Evolutionary conservation across 2,329 filamentous ascomycete species (phyloP), one percentile per base, ranked within the genome.

Genomic region (Moelleriella libera): DNA sequence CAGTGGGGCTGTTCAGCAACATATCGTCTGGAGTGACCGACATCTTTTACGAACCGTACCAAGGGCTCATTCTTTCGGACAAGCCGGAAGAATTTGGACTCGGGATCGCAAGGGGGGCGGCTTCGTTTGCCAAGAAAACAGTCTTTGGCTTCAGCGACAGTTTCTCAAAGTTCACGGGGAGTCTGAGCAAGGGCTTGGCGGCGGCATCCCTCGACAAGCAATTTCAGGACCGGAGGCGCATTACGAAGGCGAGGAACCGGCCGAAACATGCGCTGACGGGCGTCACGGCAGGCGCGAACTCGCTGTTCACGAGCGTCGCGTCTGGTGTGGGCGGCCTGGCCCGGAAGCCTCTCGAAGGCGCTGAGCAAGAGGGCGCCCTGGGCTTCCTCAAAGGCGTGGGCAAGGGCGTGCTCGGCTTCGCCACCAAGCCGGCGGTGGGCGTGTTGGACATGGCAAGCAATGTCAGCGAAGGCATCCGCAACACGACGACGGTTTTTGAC

Each of bases 31-130:
- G 94, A 56, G 87, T 98, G 47, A 89, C 87, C 21, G 92, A 96
- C 62, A 95, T 98, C 61, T 98, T 98, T 70, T 98, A 98, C 71
- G 94, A 98, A 63, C 92, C 92, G 39, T 98, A 98, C 68, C 92
- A 98, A 69, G 87, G 94, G 28, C 78, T 98, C 45, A 94, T 98
- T 63, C 87, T 94, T 74, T 94, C 89, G 1, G 92, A 98, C 63
- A 80, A 86, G 54, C 94, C 92, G 2, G 90, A 97, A 63, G 90
- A 98, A 54, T 82, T 98, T 48, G 94, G 92, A 21, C 74, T 94
- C 41, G 92, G 92, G 14, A 94, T 98, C 52, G 94, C 92, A 37
- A 96, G 96, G 65, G 92, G 92, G 40, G 92, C 94, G 9, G 90
- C 88, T 0, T 95, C 88, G 53, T 97, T 98, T 60, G 85, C 96